A percentile compares a stretch with the other conserved stretches of the same genome.
These are phyloP conservation scores for Colletotrichum sp. DNA, from an alignment of 2,329 filamentous ascomycete genomes.

Conservation along the genomic window DNA sequence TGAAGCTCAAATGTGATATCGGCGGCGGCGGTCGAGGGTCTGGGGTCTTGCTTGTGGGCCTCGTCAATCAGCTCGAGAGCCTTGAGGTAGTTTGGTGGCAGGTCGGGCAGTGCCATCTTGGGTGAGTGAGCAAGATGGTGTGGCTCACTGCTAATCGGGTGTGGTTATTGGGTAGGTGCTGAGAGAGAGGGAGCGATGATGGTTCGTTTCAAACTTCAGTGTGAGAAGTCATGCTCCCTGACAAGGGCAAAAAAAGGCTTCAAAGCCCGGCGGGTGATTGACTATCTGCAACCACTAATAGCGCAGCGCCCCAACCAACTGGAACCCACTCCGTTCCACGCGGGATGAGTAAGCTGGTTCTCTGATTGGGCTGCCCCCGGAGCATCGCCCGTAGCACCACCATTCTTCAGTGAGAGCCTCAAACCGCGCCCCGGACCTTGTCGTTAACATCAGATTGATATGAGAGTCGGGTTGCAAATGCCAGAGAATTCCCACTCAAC, in stretches of 20 bases:
- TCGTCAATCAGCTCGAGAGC: slow-evolving; percentile 75
- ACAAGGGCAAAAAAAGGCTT: not conserved
- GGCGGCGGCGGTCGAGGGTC: slow-evolving; percentile 37
- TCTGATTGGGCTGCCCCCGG: not conserved
- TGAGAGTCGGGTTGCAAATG: not conserved
- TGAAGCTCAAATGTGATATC: slow-evolving; percentile 77
- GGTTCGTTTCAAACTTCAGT: not conserved
- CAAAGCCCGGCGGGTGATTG: not conserved
- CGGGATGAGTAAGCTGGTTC: slow-evolving; percentile 11
- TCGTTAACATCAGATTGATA: not conserved
- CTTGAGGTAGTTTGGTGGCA: slow-evolving; percentile 45
- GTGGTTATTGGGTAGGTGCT: not conserved
- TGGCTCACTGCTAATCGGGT: not conserved
- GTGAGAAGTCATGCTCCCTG: not conserved
- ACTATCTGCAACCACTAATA: not conserved
- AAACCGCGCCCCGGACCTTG: slow-evolving; percentile 7
- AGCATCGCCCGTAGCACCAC: not conserved
- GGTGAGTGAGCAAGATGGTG: not conserved
- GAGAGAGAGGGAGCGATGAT: not conserved
- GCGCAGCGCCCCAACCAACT: not conserved
- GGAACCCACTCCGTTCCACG: not conserved
- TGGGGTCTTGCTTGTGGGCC: slow-evolving; percentile 51
- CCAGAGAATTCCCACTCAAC: not conserved
- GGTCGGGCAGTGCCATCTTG: slow-evolving; percentile 27
- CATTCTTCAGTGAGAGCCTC: not conserved